phyloP scores from a whole-genome alignment of 2,329 filamentous ascomycete genomes.

The Apiospora arundinis region DNA sequence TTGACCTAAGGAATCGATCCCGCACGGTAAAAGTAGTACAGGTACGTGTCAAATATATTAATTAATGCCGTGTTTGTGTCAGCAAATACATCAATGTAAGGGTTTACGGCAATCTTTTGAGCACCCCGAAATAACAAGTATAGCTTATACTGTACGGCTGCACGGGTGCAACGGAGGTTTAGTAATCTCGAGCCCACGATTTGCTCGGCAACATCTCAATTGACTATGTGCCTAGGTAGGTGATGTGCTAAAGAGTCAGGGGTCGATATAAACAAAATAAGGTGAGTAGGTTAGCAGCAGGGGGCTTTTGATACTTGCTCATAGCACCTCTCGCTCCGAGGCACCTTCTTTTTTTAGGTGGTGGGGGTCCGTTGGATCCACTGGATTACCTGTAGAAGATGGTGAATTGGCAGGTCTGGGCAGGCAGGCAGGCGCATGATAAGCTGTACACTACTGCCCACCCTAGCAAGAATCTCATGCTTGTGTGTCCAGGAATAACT shows the following conservation, averaged over 20 bases:
- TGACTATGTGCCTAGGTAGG: too few species aligned
- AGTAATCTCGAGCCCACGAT: background rate
- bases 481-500: constrained; percentile 15
- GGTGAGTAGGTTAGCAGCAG: background rate
- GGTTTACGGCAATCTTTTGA: background rate
- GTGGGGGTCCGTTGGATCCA: constrained; percentile 5
- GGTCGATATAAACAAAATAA: constrained; percentile 8
- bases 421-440: background rate
- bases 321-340: background rate
- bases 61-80: background rate
- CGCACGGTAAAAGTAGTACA: background rate
- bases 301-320: background rate
- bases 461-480: constrained; percentile 14
- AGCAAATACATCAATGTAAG: background rate
- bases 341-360: background rate
- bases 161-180: background rate
- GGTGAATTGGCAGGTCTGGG: background rate
- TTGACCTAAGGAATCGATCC: background rate
- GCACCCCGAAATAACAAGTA: background rate
- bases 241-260: background rate
- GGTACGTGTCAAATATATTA: background rate
- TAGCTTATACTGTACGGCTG: background rate
- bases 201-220: background rate
- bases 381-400: background rate
- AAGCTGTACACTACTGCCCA: background rate